These are phyloP conservation scores for Lentinula boryana DNA, from an alignment of 768 basidiomycete species.

Conservation along the genomic window DNA sequence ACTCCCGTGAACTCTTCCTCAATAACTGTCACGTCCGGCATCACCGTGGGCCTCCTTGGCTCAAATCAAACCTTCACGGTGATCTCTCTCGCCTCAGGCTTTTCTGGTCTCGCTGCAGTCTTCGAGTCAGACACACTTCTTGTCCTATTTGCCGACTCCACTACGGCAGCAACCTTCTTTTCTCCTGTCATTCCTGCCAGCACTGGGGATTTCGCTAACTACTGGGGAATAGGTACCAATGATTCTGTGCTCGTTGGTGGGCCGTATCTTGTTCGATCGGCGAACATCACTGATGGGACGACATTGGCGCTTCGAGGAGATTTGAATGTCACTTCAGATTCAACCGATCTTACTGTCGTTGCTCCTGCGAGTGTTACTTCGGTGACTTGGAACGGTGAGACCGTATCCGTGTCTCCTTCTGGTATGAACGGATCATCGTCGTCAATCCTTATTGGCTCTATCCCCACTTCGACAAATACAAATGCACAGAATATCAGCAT, in stretches of 20 bases:
- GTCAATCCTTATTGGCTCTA: not conserved
- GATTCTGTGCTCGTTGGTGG: conserved; percentile 59
- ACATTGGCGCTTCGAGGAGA: conserved; percentile 64
- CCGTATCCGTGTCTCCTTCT: conserved; percentile 11
- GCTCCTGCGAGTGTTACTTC: conserved; percentile 45
- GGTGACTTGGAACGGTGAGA: conserved; percentile 70
- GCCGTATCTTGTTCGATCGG: conserved; percentile 59
- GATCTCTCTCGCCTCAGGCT: conserved; percentile 51
- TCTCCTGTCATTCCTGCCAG: conserved; percentile 52
- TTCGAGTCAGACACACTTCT: conserved; percentile 65
- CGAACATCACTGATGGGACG: conserved; percentile 31
- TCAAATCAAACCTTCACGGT: conserved; percentile 26
- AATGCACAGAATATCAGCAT: not conserved
- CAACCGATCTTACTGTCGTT: conserved; percentile 54
- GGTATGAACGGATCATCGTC: conserved; percentile 14
- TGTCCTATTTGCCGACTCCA: conserved; percentile 61
- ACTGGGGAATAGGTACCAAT: conserved; percentile 74
- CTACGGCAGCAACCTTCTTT: conserved; percentile 70
- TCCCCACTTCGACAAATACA: not conserved
- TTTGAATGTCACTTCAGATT: conserved; percentile 33
- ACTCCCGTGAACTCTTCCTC: conserved; percentile 27
- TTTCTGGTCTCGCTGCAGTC: conserved; percentile 52
- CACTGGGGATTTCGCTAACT: conserved; percentile 44
- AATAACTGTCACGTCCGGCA: conserved; percentile 13
- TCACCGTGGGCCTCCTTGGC: conserved; percentile 1